phyloP scores from a whole-genome alignment of 106 monocot species.

The Dioscorea zingiberensis region DNA sequence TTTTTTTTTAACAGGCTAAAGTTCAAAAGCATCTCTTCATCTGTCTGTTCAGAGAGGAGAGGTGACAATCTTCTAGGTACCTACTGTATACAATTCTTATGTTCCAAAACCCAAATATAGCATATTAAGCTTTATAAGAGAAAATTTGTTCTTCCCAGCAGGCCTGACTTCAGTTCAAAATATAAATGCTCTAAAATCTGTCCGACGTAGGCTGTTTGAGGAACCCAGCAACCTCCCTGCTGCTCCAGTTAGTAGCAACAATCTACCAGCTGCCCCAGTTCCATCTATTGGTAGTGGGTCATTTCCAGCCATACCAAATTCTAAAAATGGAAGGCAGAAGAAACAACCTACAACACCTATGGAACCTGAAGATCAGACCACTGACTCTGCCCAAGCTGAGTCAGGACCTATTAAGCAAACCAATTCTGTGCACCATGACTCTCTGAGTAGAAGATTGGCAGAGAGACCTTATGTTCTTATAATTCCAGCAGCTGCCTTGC shows the following conservation, averaged over 20 bases:
- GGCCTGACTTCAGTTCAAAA: conserved; percentile 20
- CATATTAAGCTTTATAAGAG: too few species aligned
- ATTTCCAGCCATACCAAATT: conserved; percentile 45
- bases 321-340: neutral
- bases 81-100: too few species aligned
- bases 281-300: conserved; percentile 72
- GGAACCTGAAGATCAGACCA: too few species aligned
- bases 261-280: conserved; percentile 22
- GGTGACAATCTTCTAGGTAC: too few species aligned
- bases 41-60: too few species aligned
- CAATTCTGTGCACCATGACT: conserved; percentile 2
- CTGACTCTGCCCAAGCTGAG: conserved; percentile 1
- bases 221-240: conserved; percentile 66
- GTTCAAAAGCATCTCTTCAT: too few species aligned
- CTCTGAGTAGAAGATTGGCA: conserved; percentile 8
- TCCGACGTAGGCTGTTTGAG: conserved; percentile 48
- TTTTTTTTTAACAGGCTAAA: too few species aligned
- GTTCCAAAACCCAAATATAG: too few species aligned
- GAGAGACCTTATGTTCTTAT: conserved; percentile 36
- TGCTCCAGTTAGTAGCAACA: conserved; percentile 14
- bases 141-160: conserved; percentile 1
- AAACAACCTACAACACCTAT: neutral
- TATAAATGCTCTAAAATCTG: conserved; percentile 12
- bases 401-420: conserved; percentile 4
- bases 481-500: conserved; percentile 20